phyloP scores from a whole-genome alignment of 2,329 filamentous ascomycete genomes.

The Zarea fungicola region DNA sequence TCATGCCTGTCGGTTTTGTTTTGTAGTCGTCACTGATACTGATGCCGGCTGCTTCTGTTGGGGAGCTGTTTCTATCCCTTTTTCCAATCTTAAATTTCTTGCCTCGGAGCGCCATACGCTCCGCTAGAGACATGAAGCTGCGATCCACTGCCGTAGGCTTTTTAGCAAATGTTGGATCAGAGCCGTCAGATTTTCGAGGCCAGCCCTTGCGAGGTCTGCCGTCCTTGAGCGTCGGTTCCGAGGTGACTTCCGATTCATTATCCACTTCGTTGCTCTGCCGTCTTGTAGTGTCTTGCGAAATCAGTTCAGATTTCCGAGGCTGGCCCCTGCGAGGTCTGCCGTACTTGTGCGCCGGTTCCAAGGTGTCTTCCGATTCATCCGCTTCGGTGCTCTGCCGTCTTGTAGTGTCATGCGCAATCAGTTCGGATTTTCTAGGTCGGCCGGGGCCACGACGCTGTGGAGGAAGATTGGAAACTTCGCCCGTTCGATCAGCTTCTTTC shows the following conservation, averaged over 20 bases:
- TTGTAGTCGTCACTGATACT: too few relatives aligned
- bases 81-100: slow-evolving; percentile 48
- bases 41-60: too few relatives aligned
- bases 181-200: slow-evolving; percentile 19
- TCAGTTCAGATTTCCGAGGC: slow-evolving; percentile 24
- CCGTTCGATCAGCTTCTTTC: too few relatives aligned
- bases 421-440: slow-evolving; percentile 23
- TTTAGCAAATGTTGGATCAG: background rate
- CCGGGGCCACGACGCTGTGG: slow-evolving; percentile 19
- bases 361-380: background rate
- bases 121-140: slow-evolving; percentile 50
- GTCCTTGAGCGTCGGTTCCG: background rate
- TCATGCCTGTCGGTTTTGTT: background rate
- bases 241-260: background rate
- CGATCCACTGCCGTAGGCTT: slow-evolving; percentile 18
- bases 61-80: slow-evolving; percentile 22
- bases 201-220: slow-evolving; percentile 19
- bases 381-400: background rate
- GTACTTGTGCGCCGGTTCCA: background rate
- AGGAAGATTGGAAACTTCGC: slow-evolving; percentile 15
- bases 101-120: slow-evolving; percentile 50
- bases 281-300: slow-evolving; percentile 20
- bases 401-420: slow-evolving; percentile 21
- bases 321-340: slow-evolving; percentile 17
- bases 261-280: background rate